These are phyloP conservation scores for Colletotrichum sp. DNA, from an alignment of 2,329 filamentous ascomycete species.

Conservation along the genomic window DNA sequence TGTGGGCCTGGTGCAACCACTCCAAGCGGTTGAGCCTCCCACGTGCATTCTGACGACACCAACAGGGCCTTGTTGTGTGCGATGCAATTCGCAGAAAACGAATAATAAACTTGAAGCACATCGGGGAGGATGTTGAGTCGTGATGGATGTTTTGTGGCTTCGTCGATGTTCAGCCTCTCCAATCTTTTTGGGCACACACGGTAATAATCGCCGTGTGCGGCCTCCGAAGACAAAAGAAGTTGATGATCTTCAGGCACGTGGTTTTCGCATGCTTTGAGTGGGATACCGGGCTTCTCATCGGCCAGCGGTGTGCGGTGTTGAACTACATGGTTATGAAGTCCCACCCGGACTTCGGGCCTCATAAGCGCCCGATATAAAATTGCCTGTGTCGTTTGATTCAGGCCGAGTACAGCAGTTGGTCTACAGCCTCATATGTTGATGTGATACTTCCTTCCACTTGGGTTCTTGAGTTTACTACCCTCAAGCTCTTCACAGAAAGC, in stretches of 20 bases:
- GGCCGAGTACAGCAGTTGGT: neutral
- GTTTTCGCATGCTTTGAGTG: neutral
- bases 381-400: neutral
- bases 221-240: neutral
- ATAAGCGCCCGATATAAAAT: neutral
- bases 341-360: neutral
- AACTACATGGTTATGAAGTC: neutral
- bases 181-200: neutral
- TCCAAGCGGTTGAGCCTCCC: neutral
- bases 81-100: neutral
- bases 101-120: neutral
- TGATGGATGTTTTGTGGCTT: neutral
- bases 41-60: neutral
- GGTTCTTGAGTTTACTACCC: neutral
- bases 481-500: neutral
- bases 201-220: neutral
- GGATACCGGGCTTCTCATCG: neutral
- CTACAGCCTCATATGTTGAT: neutral
- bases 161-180: neutral
- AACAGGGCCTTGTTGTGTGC: neutral
- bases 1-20: neutral
- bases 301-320: neutral
- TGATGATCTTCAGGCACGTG: neutral
- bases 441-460: neutral
- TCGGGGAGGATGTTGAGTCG: neutral